phyloP scores from a whole-genome alignment of 225 moss, liverwort and hornwort species.

The Pleurozium schreberi region DNA sequence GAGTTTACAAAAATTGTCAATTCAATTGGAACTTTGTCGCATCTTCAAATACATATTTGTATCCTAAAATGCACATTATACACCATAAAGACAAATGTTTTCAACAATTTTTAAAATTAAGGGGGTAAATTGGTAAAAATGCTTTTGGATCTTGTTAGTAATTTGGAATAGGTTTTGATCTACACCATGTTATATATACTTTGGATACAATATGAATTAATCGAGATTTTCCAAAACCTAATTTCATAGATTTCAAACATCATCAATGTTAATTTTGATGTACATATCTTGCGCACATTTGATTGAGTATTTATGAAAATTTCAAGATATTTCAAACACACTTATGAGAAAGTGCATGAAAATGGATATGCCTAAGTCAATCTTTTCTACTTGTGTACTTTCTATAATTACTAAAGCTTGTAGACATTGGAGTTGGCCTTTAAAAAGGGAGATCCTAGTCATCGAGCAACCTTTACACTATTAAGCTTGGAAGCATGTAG shows the following conservation, averaged over 20 bases:
- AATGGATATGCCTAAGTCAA: not conserved
- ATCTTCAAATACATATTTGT: not conserved
- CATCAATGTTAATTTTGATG: not conserved
- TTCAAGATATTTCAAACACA: not conserved
- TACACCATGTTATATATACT: not conserved
- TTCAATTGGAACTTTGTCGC: not conserved
- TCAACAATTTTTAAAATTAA: not conserved
- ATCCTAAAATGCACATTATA: not conserved
- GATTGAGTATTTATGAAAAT: not conserved
- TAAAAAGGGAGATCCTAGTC: not conserved
- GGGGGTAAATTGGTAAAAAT: not conserved
- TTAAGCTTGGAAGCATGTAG: accelerated
- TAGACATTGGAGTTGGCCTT: not conserved
- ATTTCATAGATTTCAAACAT: not conserved
- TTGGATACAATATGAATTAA: not conserved
- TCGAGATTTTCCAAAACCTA: not conserved
- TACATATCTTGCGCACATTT: not conserved
- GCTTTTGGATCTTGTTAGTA: not conserved
- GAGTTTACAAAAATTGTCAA: not conserved
- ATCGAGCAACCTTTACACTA: not conserved
- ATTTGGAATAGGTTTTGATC: not conserved
- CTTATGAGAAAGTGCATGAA: not conserved
- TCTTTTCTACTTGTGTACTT: not conserved
- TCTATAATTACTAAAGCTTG: not conserved
- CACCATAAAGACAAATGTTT: not conserved